Evolutionary conservation across 192 early-diverging fungal species (phyloP), one percentile per base, ranked within the genome.

Genomic region (Backusella psychrophila): DNA sequence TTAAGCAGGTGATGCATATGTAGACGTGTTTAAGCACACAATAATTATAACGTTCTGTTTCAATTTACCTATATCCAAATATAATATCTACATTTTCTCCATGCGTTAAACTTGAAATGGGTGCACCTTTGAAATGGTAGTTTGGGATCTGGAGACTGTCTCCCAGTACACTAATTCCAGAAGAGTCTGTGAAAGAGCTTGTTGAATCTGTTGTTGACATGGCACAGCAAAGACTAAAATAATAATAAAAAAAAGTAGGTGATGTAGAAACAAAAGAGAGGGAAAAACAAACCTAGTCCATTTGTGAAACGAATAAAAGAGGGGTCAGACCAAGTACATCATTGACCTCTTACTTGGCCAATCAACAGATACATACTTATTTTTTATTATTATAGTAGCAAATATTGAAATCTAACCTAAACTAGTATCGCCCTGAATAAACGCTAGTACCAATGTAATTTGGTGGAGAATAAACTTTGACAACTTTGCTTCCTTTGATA

Each of bases 181-280:
- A 56, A 23, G 72, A 42, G 31, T 74, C 73, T 33, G 66, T 78
- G 31, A 70, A 36, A 26, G 77, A 78, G 31, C 72, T 35, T 14
- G 72, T 38, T 26, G 78, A 79, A 66, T 69, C 78, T 36, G 78
- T 75, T 6, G 70, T 71, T 59, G 71, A 77, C 76, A 77, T 77
- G n/a, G 26, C 31, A 12, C 44, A 63, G 26, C 56, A 63, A 63
- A 63, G 26, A 11, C 4, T 63, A 15, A 39, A 39, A 38, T 38
- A 38, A 38, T 33, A 33, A 33, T 33, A 59, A 59, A 14, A 26
- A 59, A 59, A 59, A 59, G 23, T 29, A 59, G 21, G 23, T 59
- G 12, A 26, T 59, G 11, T 21, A 23, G 23, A 59, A 59, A 49
- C 46, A 49, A 59, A 19, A 59, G n/a, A 59, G 56, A 59, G n/a